Base-by-base conservation (phyloP, 2,329 filamentous ascomycete genomes). In the Byssochlamys sp. region DNA sequence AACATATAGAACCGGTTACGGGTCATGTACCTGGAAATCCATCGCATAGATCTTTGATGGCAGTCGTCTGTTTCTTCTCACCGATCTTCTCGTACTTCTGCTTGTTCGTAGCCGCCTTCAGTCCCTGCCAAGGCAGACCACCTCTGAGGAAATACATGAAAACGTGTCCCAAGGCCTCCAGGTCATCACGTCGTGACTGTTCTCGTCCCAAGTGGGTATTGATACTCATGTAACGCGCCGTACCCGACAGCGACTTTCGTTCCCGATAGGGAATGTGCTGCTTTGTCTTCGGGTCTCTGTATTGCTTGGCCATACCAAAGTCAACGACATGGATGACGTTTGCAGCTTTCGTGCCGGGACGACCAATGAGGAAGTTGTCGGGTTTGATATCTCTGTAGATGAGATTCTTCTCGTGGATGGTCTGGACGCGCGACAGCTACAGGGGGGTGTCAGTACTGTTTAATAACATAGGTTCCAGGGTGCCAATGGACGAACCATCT, bases 31-130 rank as follows among this genome's bases (percentile, higher is more conserved):
- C 83, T 63, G 94, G 92, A 77, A 95, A 97, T 55, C 90, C 88
- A 66, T 96, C 91, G 72, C 92, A 97, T 14, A 99, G 84, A 68
- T 99, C 94, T 79, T 96, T 96, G 78, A 99, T 95, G 4, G 85
- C 84, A 25, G 94, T 97, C 0, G 92, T 96, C 79, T 97, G 94
- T 81, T 99, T 99, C 87, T 99, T 97, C 81, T 99, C 92, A 52
- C 94, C 94, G 75, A 99, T 99, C 83, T 97, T 97, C 78, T 99
- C 94, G 73, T 99, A 99, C 79, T 99, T 99, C 73, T 99, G 94
- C 84, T 99, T 87, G 76, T 87, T 87, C 57, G 84, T 87, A 14
- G 84, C 84, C 66, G 84, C 84, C 73, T 86, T 86, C 58, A 86
- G 73, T 56, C 84, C 84, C 71, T 87, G 84, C 84, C 84, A 87